Evolutionary conservation across 176 grass and related monocot species (phyloP), one percentile per base, ranked within the genome.

Genomic region (Hyparrhenia diplandra): DNA sequence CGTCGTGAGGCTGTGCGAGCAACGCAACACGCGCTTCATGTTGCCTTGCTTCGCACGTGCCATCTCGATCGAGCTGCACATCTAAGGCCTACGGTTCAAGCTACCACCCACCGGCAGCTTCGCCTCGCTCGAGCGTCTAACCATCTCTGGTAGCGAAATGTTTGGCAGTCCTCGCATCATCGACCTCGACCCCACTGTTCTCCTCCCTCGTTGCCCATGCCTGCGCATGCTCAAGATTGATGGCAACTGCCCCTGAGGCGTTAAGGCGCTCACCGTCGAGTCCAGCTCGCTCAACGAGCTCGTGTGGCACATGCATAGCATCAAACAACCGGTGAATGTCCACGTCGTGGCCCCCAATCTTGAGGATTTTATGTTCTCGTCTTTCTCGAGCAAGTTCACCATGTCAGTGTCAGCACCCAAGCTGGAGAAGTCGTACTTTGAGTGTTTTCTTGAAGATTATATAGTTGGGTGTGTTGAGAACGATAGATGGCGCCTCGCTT

Each of bases 11-110:
- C 29, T 32, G 14, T 6, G 1, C 2, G 8, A 17, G 16, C 6
- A 9, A 5, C 0, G 3, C 14, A 8, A 8, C 2, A 2, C 1
- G 4, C 0, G 3, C 0, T 4, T 73, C 4, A 9, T 32, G 71
- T 9, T 73, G 8, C 71, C 71, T 4, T 54, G 46, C 28, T 73
- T 73, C 46, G 4, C 11, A 34, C 28, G 45, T 4, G 45, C 71
- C 28, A 27, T 17, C 28, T 32, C 46, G 1, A n/a, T 73, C 4
- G 0, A 21, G 0, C 27, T 73, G 17, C 1, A 0, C 9, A 12
- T 47, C 42, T 1, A 0, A 25, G 16, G 6, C 1, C 10, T n/a
- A 2, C 2, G 35, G 4, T 13, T n/a, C 11, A 23, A 4, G 12
- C 30, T 74, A 47, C 47, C 47, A 1, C 17, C 47, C 10, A 5